phyloP scores from a whole-genome alignment of 192 early-diverging fungal genomes.

The Coemansia javaensis region DNA sequence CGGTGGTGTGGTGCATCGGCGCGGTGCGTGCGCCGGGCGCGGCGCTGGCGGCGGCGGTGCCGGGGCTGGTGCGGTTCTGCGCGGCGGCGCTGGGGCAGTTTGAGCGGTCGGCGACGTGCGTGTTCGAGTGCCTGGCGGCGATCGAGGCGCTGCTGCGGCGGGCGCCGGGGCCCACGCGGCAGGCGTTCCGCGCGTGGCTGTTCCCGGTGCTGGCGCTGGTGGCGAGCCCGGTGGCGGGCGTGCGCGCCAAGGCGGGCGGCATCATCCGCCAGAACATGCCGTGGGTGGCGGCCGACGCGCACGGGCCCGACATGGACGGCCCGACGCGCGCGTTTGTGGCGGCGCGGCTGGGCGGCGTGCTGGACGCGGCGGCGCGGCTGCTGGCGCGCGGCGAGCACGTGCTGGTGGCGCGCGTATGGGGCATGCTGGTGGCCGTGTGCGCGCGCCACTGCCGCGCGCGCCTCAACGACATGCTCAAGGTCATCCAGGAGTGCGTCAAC shows the following conservation, averaged over 20 bases:
- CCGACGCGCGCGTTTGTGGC: constrained; percentile 14
- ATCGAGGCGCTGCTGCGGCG: constrained; percentile 35
- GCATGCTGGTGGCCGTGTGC: constrained; percentile 35
- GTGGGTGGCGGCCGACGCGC: constrained; percentile 40
- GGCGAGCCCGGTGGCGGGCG: constrained; percentile 27
- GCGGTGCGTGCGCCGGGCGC: constrained; percentile 13
- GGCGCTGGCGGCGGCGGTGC: constrained; percentile 8
- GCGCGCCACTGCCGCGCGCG: constrained; percentile 20
- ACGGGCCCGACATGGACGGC: constrained; percentile 22
- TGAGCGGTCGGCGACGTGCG: constrained; percentile 19
- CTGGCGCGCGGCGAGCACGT: constrained; percentile 17
- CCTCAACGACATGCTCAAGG: constrained; percentile 22
- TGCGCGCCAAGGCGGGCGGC: constrained; percentile 37
- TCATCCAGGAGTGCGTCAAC: constrained; percentile 41
- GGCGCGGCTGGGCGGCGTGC: constrained; percentile 7
- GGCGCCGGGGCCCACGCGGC: constrained; percentile 15
- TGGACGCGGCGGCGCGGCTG: constrained; percentile 12
- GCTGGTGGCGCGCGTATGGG: constrained; percentile 33
- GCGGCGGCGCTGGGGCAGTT: constrained; percentile 6
- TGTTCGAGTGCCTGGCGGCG: constrained; percentile 35
- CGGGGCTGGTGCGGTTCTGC: constrained; percentile 12
- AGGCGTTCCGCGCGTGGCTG: constrained; percentile 25
- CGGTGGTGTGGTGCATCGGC: constrained; percentile 25
- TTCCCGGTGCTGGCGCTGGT: constrained; percentile 34
- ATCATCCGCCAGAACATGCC: constrained; percentile 43